Evolutionary conservation across 768 basidiomycete genomes (phyloP).

Genomic region (Neoboletus magnificus): DNA sequence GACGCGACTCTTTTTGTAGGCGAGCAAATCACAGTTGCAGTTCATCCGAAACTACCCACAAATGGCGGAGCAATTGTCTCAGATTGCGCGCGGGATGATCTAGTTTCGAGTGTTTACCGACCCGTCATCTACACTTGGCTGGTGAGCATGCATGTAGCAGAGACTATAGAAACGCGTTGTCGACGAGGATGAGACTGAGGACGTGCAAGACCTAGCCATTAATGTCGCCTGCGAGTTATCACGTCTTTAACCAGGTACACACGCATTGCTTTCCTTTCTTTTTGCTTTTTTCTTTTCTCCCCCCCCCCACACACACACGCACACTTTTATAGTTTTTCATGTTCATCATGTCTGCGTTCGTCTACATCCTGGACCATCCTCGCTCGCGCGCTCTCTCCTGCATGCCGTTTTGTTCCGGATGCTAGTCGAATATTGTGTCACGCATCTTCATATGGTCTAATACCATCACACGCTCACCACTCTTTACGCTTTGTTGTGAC

Average conservation of each 20-base stretch:
- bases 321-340: neutral
- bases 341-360: neutral
- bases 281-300: neutral
- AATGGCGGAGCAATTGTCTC: conserved; percentile 67
- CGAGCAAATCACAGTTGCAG: conserved; percentile 76
- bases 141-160: conserved; percentile 10
- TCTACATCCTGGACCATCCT: neutral
- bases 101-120: conserved; percentile 13
- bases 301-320: no score
- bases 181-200: conserved; percentile 3
- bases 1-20: conserved; percentile 41
- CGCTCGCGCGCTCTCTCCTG: neutral
- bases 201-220: neutral
- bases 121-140: neutral
- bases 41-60: conserved; percentile 83
- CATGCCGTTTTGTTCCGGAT: neutral
- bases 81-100: conserved; percentile 42
- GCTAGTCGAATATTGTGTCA: conserved; percentile 3
- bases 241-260: conserved; percentile 4
- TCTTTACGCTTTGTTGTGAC: neutral
- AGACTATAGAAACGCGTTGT: conserved; percentile 14
- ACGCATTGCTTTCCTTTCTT: neutral
- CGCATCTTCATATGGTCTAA: conserved; percentile 6
- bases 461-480: conserved; percentile 19
- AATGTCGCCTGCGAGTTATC: conserved; percentile 6